Conservation (phyloP, 2,329 filamentous ascomycete genomes). For the Fusarium buxicola region DNA sequence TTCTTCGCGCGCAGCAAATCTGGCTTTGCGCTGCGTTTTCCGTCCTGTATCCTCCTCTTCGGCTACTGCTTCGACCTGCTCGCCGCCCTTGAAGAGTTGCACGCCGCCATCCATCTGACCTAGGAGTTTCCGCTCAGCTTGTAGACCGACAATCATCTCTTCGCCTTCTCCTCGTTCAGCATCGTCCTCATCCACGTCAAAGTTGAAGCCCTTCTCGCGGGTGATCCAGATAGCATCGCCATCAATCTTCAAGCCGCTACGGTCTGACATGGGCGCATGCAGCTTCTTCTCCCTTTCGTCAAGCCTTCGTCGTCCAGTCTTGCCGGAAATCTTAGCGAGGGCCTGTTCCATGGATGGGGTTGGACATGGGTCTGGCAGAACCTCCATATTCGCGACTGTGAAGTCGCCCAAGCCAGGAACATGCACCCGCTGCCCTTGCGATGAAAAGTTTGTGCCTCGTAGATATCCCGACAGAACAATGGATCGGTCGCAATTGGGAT, state of each 20-base stretch:
- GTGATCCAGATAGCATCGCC: slow-evolving; percentile 96
- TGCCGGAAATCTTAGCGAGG: slow-evolving; percentile 84
- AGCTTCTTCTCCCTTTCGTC: slow-evolving; percentile 98
- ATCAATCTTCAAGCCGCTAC: slow-evolving; percentile 94
- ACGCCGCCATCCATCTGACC: slow-evolving; percentile 86
- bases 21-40: slow-evolving; percentile 67
- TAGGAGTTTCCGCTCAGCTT: slow-evolving; percentile 83
- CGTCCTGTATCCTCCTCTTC: slow-evolving; percentile 68
- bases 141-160: slow-evolving; percentile 90
- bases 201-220: slow-evolving; percentile 77
- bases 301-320: slow-evolving; percentile 80
- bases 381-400: slow-evolving; percentile 84
- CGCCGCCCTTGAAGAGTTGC: slow-evolving; percentile 84
- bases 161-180: slow-evolving; percentile 91
- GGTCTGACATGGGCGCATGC: slow-evolving; percentile 98
- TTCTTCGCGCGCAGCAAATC: slow-evolving; percentile 71
- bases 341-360: slow-evolving; percentile 92
- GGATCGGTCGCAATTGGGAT: slow-evolving; percentile 90
- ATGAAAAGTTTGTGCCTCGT: slow-evolving; percentile 92
- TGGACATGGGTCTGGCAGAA: slow-evolving; percentile 92
- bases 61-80: slow-evolving; percentile 70
- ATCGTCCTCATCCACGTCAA: slow-evolving; percentile 74
- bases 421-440: slow-evolving; percentile 87
- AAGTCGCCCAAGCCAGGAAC: slow-evolving; percentile 93
- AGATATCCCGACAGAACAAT: slow-evolving; percentile 94